These are phyloP conservation scores for Leccinum boreale DNA, from an alignment of 768 basidiomycete genomes.

Conservation along the genomic window DNA sequence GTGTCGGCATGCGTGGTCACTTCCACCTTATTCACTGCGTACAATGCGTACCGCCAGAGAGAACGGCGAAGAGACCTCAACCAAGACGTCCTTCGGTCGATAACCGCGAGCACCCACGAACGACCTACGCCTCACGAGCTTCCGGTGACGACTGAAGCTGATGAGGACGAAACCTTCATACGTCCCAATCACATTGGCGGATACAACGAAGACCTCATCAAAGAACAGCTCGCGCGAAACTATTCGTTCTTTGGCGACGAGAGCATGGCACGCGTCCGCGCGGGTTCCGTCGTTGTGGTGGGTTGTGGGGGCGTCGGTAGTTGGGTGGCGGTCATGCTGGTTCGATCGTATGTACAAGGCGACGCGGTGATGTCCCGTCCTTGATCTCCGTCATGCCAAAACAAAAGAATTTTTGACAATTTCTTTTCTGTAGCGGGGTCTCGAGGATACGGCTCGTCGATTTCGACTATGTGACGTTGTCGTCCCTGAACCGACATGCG, in stretches of 20 bases:
- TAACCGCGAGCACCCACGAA: slow-evolving; percentile 28
- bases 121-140: not conserved
- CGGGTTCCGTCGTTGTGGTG: slow-evolving; percentile 77
- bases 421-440: slow-evolving; percentile 54
- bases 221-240: slow-evolving; percentile 90
- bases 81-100: slow-evolving; percentile 53
- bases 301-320: slow-evolving; percentile 98
- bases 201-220: slow-evolving; percentile 80
- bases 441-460: slow-evolving; percentile 79
- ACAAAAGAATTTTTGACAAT: not conserved
- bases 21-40: slow-evolving; percentile 55
- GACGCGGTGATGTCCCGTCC: not conserved
- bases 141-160: slow-evolving; percentile 1
- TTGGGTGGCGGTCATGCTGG: slow-evolving; percentile 93
- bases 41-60: slow-evolving; percentile 46
- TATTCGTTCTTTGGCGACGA: slow-evolving; percentile 94
- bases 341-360: slow-evolving; percentile 66
- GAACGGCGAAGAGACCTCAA: slow-evolving; percentile 53
- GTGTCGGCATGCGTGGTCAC: slow-evolving; percentile 61
- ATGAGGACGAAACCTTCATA: slow-evolving; percentile 16
- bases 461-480: slow-evolving; percentile 95
- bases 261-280: slow-evolving; percentile 74
- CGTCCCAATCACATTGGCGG: slow-evolving; percentile 20
- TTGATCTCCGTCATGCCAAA: not conserved
- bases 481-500: slow-evolving; percentile 93